These are phyloP conservation scores for Circinella minor DNA, from an alignment of 371 early-diverging fungal genomes.

Conservation along the genomic window DNA sequence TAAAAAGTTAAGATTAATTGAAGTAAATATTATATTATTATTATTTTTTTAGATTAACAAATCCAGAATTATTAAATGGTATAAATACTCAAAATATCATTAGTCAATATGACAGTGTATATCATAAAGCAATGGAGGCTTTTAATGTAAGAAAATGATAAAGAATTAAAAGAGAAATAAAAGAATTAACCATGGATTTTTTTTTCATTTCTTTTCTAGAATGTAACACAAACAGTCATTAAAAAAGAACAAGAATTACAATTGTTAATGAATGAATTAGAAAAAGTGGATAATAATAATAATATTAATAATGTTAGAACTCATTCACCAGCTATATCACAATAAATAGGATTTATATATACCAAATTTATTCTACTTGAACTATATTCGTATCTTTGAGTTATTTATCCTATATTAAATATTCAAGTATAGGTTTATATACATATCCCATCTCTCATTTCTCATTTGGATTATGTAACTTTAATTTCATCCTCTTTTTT, in stretches of 20 bases:
- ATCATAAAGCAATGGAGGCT: slow-evolving; percentile 21
- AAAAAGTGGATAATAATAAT: neutral
- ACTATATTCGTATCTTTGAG: no score
- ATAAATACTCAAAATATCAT: slow-evolving; percentile 12
- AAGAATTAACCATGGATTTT: neutral
- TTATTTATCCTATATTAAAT: no score
- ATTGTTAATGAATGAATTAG: slow-evolving; percentile 1
- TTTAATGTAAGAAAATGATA: slow-evolving; percentile 10
- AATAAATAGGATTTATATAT: neutral
- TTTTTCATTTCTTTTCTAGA: neutral
- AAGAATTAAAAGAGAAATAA: no score
- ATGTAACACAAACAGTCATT: slow-evolving; percentile 12
- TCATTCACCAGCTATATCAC: neutral
- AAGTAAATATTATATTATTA: neutral
- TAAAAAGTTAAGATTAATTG: neutral
- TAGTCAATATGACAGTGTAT: slow-evolving; percentile 20
- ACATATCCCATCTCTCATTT: no score
- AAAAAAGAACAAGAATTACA: slow-evolving; percentile 18
- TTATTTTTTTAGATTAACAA: slow-evolving; percentile 7
- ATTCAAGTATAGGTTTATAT: no score
- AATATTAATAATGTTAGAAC: neutral
- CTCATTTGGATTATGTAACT: no score
- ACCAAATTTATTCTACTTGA: no score
- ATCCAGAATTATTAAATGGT: neutral
- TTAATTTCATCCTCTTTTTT: no score